These are phyloP conservation scores for Trichosporon sp. DNA, from an alignment of 1,284 basidiomycete genomes.

Conservation along the genomic window DNA sequence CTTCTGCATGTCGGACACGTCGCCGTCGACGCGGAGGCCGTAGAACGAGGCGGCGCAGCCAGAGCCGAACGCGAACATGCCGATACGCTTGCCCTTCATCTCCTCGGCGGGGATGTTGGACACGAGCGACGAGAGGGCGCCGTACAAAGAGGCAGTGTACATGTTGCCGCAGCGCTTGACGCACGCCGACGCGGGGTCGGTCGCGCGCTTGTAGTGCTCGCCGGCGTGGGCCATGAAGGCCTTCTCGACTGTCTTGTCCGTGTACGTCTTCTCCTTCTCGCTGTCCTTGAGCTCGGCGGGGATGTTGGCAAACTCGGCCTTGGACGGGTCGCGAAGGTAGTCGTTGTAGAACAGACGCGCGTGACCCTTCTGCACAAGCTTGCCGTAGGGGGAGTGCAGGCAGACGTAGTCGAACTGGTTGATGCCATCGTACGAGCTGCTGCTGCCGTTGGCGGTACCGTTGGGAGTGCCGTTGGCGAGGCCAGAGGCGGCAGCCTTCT, in stretches of 20 bases:
- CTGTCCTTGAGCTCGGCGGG: slow-evolving; percentile 63
- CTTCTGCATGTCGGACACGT: slow-evolving; percentile 69
- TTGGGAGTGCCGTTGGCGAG: slow-evolving; percentile 26
- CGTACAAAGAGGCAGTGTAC: slow-evolving; percentile 97
- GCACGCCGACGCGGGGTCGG: slow-evolving; percentile 71
- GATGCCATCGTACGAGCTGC: slow-evolving; percentile 54
- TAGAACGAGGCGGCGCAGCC: slow-evolving; percentile 91
- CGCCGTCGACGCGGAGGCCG: slow-evolving; percentile 75
- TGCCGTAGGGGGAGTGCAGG: slow-evolving; percentile 95
- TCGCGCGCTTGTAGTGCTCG: slow-evolving; percentile 62
- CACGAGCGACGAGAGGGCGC: slow-evolving; percentile 79
- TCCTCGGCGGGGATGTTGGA: slow-evolving; percentile 59
- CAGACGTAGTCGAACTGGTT: slow-evolving; percentile 81
- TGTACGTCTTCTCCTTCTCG: slow-evolving; percentile 67
- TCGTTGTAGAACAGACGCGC: slow-evolving; percentile 74
- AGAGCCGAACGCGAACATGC: slow-evolving; percentile 89
- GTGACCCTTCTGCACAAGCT: slow-evolving; percentile 95
- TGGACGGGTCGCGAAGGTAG: slow-evolving; percentile 72
- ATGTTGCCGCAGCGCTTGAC: slow-evolving; percentile 91
- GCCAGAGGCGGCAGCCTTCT: slow-evolving; percentile 32
- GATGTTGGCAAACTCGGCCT: slow-evolving; percentile 68
- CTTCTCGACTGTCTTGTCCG: slow-evolving; percentile 94
- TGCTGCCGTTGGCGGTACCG: slow-evolving; percentile 33
- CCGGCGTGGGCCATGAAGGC: slow-evolving; percentile 73
- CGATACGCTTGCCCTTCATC: slow-evolving; percentile 67